Evolutionary conservation across 192 early-diverging fungal genomes (phyloP), one percentile per base, ranked within the genome.

Genomic region (Paraglomus occultum): DNA sequence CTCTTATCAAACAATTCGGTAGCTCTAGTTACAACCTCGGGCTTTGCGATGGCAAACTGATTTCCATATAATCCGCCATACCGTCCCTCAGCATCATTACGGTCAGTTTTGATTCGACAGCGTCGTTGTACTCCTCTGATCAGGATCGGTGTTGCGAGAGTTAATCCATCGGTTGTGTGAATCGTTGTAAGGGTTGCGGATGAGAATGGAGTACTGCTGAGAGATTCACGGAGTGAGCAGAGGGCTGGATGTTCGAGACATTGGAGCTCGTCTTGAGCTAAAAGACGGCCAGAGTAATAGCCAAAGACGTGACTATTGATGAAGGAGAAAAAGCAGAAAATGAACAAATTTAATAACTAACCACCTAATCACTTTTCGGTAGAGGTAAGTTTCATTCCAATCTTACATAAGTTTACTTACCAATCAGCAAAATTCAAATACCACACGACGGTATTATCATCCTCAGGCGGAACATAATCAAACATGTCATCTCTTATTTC

Each of bases 221-320:
- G 50, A 8, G 10, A 39, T 47, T 53, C 64, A 10, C 20, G 38
- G 44, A 67, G 64, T 49, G 64, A 67, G 42, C 64, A 67, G 11
- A 67, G 39, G 5, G 51, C 64, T 23, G 64, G 64, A 43, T 67
- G 64, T 43, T 67, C 64, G 8, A 67, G 50, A 40, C 64, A 67
- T 67, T 67, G 64, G 39, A 22, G 51, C 44, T 67, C 64, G 15
- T 67, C 64, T 52, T 67, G 64, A 3, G 64, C 64, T n/a, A 53
- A 67, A 39, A 67, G 50, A 67, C 23, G 23, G n/a, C 51, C 51
- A 15, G 50, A 48, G 53, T 67, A 67, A 52, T 67, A 67, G 44
- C 51, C 64, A 18, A 67, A 67, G 6, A 67, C 8, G 51, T 67
- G 18, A 20, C 51, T 67, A 17, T 57, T 1, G 17, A 57, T 57